phyloP scores from a whole-genome alignment of 257 asterid species.

The Prunella vulgaris region DNA sequence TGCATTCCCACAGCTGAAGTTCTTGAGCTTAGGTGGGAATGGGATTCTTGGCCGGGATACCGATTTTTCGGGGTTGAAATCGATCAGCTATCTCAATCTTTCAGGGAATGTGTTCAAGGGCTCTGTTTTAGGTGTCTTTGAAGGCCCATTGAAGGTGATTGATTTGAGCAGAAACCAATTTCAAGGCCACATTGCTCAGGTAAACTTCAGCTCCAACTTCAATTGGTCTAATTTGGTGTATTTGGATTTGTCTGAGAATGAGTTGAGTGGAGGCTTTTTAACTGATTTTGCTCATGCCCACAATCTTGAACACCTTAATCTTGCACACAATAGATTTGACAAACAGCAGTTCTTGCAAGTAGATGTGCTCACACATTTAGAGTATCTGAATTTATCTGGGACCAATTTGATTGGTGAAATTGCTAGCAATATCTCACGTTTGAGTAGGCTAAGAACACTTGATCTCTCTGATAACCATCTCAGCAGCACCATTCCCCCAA shows the following conservation, averaged over 20 bases:
- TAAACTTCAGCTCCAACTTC: conserved; percentile 55
- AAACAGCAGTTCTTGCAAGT: conserved; percentile 42
- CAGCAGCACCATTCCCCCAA: conserved; percentile 47
- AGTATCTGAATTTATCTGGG: conserved; percentile 71
- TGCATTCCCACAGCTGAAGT: conserved; percentile 53
- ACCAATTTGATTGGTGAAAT: conserved; percentile 67
- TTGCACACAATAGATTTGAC: conserved; percentile 77
- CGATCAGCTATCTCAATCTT: conserved; percentile 51
- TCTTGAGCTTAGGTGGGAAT: conserved; percentile 66
- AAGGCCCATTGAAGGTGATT: conserved; percentile 62
- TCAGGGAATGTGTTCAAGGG: conserved; percentile 76
- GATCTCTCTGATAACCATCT: conserved; percentile 77
- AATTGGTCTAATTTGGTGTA: conserved; percentile 57
- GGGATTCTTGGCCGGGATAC: conserved; percentile 56
- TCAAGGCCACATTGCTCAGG: conserved; percentile 80
- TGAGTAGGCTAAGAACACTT: conserved; percentile 47
- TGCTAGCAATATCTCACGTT: conserved; percentile 43
- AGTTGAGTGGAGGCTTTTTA: conserved; percentile 69
- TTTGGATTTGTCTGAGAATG: conserved; percentile 78
- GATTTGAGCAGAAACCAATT: conserved; percentile 90
- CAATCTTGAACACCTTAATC: conserved; percentile 65
- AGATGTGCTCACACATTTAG: conserved; percentile 44
- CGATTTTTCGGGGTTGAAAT: conserved; percentile 51
- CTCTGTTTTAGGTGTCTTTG: conserved; percentile 57
- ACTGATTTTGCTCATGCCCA: conserved; percentile 39